Evolutionary conservation across 768 basidiomycete species (phyloP).

Genomic region (Kwoniella sp.): DNA sequence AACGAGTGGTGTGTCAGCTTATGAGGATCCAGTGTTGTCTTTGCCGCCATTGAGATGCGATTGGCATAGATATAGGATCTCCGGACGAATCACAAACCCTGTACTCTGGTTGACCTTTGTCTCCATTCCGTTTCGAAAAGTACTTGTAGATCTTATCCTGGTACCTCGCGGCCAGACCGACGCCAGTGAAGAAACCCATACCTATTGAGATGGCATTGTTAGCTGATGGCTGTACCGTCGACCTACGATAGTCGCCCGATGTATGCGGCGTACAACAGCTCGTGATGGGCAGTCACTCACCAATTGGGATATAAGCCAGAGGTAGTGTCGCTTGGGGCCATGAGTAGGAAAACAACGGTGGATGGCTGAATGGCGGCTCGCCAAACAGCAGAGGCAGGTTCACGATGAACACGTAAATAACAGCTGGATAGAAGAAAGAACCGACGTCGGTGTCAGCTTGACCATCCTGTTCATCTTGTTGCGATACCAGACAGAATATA

Average conservation of each 20-base stretch:
- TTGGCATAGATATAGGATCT: too few species aligned
- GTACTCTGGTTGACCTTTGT: slow-evolving; percentile 48
- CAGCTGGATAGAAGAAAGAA: slow-evolving; percentile 13
- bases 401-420: slow-evolving; percentile 52
- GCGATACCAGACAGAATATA: background rate
- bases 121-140: slow-evolving; percentile 39
- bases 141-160: slow-evolving; percentile 51
- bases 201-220: slow-evolving; percentile 21
- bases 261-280: too few species aligned
- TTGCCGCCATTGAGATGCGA: too few species aligned
- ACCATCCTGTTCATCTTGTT: background rate
- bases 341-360: slow-evolving; percentile 37
- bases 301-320: slow-evolving; percentile 46
- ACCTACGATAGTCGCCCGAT: background rate
- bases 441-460: too few species aligned
- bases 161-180: slow-evolving; percentile 32
- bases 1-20: too few species aligned
- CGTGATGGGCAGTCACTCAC: slow-evolving; percentile 23
- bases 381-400: slow-evolving; percentile 45
- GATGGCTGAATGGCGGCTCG: slow-evolving; percentile 35
- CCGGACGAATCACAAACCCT: slow-evolving; percentile 31
- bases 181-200: slow-evolving; percentile 38
- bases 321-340: slow-evolving; percentile 43
- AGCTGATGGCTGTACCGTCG: background rate
- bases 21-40: too few species aligned